phyloP scores from a whole-genome alignment of 441 rosid genomes.

The Hura crepitans region DNA sequence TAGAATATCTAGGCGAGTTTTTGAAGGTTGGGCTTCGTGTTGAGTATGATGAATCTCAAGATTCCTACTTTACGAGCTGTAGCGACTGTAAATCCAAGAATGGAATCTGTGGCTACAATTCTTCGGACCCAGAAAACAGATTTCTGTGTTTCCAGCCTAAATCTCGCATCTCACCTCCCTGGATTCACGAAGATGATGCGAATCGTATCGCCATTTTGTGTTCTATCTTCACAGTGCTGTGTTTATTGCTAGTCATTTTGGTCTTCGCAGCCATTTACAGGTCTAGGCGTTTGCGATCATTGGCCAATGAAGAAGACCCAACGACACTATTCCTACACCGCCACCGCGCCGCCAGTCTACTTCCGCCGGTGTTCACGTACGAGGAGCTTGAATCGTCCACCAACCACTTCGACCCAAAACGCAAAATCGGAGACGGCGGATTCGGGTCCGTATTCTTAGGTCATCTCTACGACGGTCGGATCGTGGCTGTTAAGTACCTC shows the following conservation, averaged over 20 bases:
- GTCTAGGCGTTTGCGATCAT: conserved; percentile 40
- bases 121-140: conserved; percentile 44
- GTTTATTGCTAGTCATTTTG: conserved; percentile 47
- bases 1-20: conserved; percentile 45
- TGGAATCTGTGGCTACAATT: conserved; percentile 71
- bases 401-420: conserved; percentile 62
- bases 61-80: conserved; percentile 58
- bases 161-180: conserved; percentile 33
- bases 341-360: conserved; percentile 60
- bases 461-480: conserved; percentile 58
- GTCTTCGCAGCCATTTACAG: conserved; percentile 46
- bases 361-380: conserved; percentile 83
- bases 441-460: conserved; percentile 82
- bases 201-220: conserved; percentile 42
- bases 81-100: conserved; percentile 40
- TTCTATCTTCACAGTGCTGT: conserved; percentile 46
- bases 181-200: conserved; percentile 34
- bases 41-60: conserved; percentile 63
- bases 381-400: conserved; percentile 81
- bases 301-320: conserved; percentile 64
- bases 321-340: conserved; percentile 66
- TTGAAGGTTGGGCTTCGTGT: conserved; percentile 52
- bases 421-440: conserved; percentile 88
- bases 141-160: conserved; percentile 49
- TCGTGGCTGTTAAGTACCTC: conserved; percentile 78